phyloP scores from a whole-genome alignment of 192 early-diverging fungal genomes.

The Powellomyces hirtus region DNA sequence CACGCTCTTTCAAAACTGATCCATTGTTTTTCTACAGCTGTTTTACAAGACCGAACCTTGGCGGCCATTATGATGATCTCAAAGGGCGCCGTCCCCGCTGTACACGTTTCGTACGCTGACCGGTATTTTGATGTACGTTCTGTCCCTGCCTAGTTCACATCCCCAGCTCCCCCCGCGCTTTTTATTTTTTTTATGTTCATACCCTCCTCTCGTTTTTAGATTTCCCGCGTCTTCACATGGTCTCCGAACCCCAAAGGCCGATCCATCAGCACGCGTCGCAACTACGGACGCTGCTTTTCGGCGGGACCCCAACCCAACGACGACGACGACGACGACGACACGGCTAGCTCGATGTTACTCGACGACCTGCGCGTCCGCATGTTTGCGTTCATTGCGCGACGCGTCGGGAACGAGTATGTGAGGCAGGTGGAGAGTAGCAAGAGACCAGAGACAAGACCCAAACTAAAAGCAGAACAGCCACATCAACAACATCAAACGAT shows the following conservation, averaged over 20 bases:
- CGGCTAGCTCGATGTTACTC: neutral
- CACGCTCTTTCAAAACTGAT: neutral
- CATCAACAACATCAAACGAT: neutral
- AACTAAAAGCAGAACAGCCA: neutral
- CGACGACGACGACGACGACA: no score
- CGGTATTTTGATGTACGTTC: constrained; percentile 9
- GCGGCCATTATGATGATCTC: neutral
- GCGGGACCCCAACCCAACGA: neutral
- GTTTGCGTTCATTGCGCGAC: neutral
- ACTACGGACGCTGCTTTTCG: neutral
- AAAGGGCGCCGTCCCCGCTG: neutral
- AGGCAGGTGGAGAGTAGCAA: neutral
- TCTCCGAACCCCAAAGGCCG: neutral
- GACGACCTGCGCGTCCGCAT: neutral
- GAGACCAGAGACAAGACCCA: no score
- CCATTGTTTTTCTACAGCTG: neutral
- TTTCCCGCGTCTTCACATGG: neutral
- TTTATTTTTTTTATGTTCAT: no score
- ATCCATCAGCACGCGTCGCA: neutral
- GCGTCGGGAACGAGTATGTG: neutral
- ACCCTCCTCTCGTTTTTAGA: neutral
- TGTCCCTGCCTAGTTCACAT: neutral
- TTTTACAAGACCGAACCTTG: neutral
- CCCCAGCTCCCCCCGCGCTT: neutral
- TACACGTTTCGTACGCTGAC: neutral